A percentile compares a stretch with the other conserved stretches of the same genome.
Evolutionary conservation across 352 stramenopile genomes (phyloP).

Genomic region (Phytophthora megakarya): DNA sequence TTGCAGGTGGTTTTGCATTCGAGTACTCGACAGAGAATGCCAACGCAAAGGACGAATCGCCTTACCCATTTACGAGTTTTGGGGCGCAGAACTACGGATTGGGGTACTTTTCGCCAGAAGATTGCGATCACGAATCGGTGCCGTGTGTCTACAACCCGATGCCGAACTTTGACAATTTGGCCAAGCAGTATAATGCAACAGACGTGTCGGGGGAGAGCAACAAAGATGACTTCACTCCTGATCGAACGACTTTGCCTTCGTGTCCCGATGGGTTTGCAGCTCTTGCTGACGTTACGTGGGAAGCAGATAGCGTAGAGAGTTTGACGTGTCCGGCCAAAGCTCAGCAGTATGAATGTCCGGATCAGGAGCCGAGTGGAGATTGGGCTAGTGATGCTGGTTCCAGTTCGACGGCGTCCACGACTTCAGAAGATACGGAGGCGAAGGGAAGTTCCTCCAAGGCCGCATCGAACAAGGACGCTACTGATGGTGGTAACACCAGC

Average conservation of each 20-base stretch:
- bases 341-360: constrained; percentile 50
- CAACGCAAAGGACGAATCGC: constrained; percentile 56
- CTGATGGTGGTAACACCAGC: constrained; percentile 19
- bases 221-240: constrained; percentile 43
- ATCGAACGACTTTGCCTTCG: constrained; percentile 36
- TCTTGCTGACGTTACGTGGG: constrained; percentile 46
- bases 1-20: constrained; percentile 77
- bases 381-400: constrained; percentile 45
- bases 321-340: constrained; percentile 41
- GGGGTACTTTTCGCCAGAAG: constrained; percentile 71
- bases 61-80: constrained; percentile 78
- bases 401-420: constrained; percentile 26
- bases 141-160: constrained; percentile 72
- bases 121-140: constrained; percentile 64
- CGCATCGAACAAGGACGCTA: constrained; percentile 15
- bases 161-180: constrained; percentile 69
- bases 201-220: constrained; percentile 44
- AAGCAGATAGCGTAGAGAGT: constrained; percentile 42
- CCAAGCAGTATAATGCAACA: constrained; percentile 48
- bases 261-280: constrained; percentile 44
- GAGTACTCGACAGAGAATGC: constrained; percentile 84
- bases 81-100: constrained; percentile 79
- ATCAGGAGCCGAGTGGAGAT: constrained; percentile 51
- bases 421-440: constrained; percentile 17
- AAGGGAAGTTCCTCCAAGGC: constrained; percentile 12